Conservation (phyloP, 1,284 basidiomycete genomes). For the Ceratobasidium sp. region DNA sequence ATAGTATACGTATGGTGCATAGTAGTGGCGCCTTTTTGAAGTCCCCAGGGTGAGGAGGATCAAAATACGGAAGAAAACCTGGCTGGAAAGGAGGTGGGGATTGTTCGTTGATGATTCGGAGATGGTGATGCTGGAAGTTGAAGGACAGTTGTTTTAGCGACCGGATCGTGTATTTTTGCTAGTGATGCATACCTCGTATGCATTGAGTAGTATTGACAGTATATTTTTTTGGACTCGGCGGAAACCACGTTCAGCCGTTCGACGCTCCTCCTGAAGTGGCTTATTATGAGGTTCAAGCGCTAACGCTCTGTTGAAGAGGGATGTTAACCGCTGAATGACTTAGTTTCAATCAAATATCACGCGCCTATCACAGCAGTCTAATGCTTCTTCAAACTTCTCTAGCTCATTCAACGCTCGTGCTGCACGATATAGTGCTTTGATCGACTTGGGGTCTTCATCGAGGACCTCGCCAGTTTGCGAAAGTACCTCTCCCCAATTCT, state of each 20-base stretch:
- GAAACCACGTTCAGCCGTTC: not conserved
- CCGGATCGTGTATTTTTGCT: not conserved
- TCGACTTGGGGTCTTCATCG: not conserved
- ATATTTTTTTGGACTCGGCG: not conserved
- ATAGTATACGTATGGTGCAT: not conserved
- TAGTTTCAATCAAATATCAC: not conserved
- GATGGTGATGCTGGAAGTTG: slow-evolving; percentile 5
- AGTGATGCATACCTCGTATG: slow-evolving; percentile 15
- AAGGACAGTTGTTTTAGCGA: not conserved
- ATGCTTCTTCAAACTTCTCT: not conserved
- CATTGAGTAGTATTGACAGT: not conserved
- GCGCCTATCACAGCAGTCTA: slow-evolving; percentile 10
- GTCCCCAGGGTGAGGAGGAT: not conserved
- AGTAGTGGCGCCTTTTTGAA: not conserved
- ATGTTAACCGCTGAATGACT: not conserved
- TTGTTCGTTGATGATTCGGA: not conserved
- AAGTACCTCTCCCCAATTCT: not conserved
- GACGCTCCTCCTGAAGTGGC: not conserved
- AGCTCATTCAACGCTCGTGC: not conserved
- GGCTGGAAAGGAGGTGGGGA: too few relatives aligned
- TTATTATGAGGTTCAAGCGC: slow-evolving; percentile 9
- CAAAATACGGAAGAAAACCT: not conserved
- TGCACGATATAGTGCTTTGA: slow-evolving; percentile 16
- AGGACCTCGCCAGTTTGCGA: not conserved
- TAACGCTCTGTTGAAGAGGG: not conserved